Percentiles rank a stretch among this genome's conserved stretches.
These are phyloP conservation scores for Claviceps humidiphila DNA, from an alignment of 2,329 filamentous ascomycete species.

Conservation along the genomic window DNA sequence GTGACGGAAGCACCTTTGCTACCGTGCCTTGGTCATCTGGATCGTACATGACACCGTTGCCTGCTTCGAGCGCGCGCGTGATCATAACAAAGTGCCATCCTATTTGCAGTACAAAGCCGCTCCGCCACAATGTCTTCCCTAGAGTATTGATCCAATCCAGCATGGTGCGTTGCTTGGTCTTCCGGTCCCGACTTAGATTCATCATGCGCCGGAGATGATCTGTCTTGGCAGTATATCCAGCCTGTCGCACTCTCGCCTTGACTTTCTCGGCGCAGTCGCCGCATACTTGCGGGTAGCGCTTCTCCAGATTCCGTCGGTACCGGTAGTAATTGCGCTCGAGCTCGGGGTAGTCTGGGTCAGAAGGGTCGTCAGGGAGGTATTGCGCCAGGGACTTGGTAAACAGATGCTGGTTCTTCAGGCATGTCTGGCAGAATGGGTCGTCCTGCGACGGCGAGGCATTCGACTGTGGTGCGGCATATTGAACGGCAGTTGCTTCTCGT, in stretches of 20 bases:
- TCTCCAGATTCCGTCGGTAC: slow-evolving; percentile 62
- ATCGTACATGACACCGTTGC: slow-evolving; percentile 20
- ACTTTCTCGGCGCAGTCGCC: slow-evolving; percentile 64
- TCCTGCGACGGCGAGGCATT: slow-evolving; percentile 13
- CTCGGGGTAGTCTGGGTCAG: slow-evolving; percentile 54
- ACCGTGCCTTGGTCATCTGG: slow-evolving; percentile 16
- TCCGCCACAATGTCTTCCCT: slow-evolving; percentile 34
- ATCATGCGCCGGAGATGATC: slow-evolving; percentile 66
- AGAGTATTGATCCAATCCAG: slow-evolving; percentile 30
- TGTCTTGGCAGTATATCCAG: slow-evolving; percentile 72
- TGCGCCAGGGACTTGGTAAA: slow-evolving; percentile 64
- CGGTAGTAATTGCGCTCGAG: slow-evolving; percentile 56
- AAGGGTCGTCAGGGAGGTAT: slow-evolving; percentile 55
- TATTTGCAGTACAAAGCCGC: slow-evolving; percentile 32
- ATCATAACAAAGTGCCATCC: slow-evolving; percentile 34
- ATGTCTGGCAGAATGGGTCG: slow-evolving; percentile 56
- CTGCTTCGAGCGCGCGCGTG: slow-evolving; percentile 12
- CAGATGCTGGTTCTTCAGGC: slow-evolving; percentile 79
- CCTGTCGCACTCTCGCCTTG: slow-evolving; percentile 51
- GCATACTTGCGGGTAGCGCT: slow-evolving; percentile 82
- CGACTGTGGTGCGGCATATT: slow-evolving; percentile 32
- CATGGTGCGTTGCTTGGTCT: slow-evolving; percentile 18
- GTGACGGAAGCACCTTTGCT: slow-evolving; percentile 5
- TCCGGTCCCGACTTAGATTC: slow-evolving; percentile 41
- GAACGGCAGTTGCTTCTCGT: slow-evolving; percentile 26